Base-by-base conservation (phyloP, 202 grass and related monocot genomes). In the Panicum hallii region DNA sequence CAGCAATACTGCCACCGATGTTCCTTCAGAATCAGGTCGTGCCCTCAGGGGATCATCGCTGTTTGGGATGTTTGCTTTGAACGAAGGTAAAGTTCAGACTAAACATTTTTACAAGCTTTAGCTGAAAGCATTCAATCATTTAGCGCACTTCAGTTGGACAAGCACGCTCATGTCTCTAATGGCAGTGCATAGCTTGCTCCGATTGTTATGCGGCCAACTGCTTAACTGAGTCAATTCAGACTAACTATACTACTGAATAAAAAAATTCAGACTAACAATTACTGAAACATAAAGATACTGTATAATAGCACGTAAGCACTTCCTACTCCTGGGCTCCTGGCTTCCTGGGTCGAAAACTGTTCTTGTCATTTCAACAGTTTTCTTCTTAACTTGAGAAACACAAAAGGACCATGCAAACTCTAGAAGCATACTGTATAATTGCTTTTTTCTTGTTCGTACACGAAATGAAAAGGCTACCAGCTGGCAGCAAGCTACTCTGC, bases 51-150 rank as follows among this genome's bases (percentile, higher is more conserved):
- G 87, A 90, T 98, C 95, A 70, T 95, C 95, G 1, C 67, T 98
- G 23, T 98, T 98, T n/a, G 95, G 95, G 68, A 98, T 98, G 95
- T 98, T 98, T 49, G 89, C 96, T 73, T 82, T 99, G 32, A 1
- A 32, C 32, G 19, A 99, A 99, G 96, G 96, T 93, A 70, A n/a
- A 69, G 44, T 54, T 22, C 48, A 9, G 4, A 42, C 49, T 30
- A 32, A 43, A 13, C 5, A 49, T 11, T 47, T 45, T 41, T 26
- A 4, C 7, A 40, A 19, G 17, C 23, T 77, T 50, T 11, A 57
- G 47, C 19, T 77, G 17, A 40, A 38, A 66, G 9, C 16, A 19
- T 57, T 47, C 40, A 2, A 70, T 40, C 49, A 20, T 70, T n/a
- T n/a, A 44, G 4, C 9, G 64, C 20, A 55, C 10, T 7, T 53